These are phyloP conservation scores for Scedosporium boydii DNA, from an alignment of 2,329 filamentous ascomycete species.

Conservation along the genomic window DNA sequence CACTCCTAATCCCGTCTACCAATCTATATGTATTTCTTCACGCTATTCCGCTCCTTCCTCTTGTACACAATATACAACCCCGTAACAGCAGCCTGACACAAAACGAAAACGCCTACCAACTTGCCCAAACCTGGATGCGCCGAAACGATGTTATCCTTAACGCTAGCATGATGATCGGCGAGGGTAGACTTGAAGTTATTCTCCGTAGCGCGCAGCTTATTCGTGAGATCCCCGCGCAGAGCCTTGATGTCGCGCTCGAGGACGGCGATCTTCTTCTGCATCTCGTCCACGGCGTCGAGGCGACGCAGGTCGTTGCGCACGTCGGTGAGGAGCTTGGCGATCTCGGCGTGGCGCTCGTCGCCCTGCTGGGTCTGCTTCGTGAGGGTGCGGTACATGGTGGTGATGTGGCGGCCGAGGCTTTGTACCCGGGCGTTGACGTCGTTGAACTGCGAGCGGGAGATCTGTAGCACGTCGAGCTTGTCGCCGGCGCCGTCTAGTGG, in stretches of 20 bases:
- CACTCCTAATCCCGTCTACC: neutral
- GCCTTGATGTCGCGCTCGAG: slow-evolving; percentile 50
- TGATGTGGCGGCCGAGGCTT: slow-evolving; percentile 58
- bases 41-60: slow-evolving; percentile 51
- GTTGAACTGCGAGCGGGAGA: slow-evolving; percentile 57
- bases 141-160: slow-evolving; percentile 38
- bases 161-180: slow-evolving; percentile 36
- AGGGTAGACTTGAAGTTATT: slow-evolving; percentile 43
- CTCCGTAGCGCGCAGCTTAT: slow-evolving; percentile 41
- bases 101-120: slow-evolving; percentile 61
- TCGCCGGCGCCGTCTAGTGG: slow-evolving; percentile 36
- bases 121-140: slow-evolving; percentile 39
- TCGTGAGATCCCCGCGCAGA: slow-evolving; percentile 44
- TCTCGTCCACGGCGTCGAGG: slow-evolving; percentile 31
- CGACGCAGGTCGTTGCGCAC: slow-evolving; percentile 34
- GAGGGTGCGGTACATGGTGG: slow-evolving; percentile 50
- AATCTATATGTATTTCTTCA: slow-evolving; percentile 81
- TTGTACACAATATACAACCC: slow-evolving; percentile 70
- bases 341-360: slow-evolving; percentile 48
- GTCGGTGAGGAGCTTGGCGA: slow-evolving; percentile 36
- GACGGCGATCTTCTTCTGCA: slow-evolving; percentile 36
- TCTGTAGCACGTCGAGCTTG: slow-evolving; percentile 36
- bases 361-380: slow-evolving; percentile 38
- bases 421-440: slow-evolving; percentile 82
- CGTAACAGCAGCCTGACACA: slow-evolving; percentile 62